phyloP scores from a whole-genome alignment of 768 basidiomycete genomes.

The Paxillus rubicundulus region DNA sequence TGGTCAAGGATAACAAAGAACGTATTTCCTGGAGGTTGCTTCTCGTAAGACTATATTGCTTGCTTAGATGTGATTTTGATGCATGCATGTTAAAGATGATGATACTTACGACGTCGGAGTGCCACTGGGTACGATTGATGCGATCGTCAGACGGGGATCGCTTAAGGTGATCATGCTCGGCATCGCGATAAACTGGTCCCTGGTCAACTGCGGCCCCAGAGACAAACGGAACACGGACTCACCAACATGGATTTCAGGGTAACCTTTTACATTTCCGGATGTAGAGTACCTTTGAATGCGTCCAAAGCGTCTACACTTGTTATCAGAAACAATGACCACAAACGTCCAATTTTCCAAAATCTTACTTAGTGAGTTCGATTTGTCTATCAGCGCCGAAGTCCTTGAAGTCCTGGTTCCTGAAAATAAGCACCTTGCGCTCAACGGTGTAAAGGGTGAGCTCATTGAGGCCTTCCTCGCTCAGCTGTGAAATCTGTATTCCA shows the following conservation, averaged over 20 bases:
- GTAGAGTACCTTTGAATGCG: slow-evolving; percentile 47
- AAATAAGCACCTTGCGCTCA: slow-evolving; percentile 51
- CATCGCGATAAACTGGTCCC: slow-evolving; percentile 48
- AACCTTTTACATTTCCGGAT: slow-evolving; percentile 52
- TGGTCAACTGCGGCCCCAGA: neutral
- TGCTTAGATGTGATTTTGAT: neutral
- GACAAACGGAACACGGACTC: slow-evolving; percentile 12
- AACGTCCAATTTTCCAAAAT: neutral
- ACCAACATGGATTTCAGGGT: slow-evolving; percentile 60
- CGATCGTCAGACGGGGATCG: slow-evolving; percentile 43
- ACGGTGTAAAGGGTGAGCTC: slow-evolving; percentile 52
- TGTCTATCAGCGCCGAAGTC: slow-evolving; percentile 51
- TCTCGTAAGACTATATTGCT: slow-evolving; percentile 47
- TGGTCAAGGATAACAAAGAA: slow-evolving; percentile 58
- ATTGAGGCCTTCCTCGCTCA: slow-evolving; percentile 50
- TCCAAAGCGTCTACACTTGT: slow-evolving; percentile 38
- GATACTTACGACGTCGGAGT: slow-evolving; percentile 50
- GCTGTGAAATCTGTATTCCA: slow-evolving; percentile 53
- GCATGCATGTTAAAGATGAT: neutral
- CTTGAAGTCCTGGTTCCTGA: slow-evolving; percentile 64
- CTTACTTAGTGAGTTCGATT: slow-evolving; percentile 47
- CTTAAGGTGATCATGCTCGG: slow-evolving; percentile 39
- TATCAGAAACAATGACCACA: neutral
- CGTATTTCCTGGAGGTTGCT: slow-evolving; percentile 53
- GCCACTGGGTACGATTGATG: slow-evolving; percentile 45